Percentiles rank a stretch among this genome's conserved stretches.
Evolutionary conservation across 2,329 filamentous ascomycete genomes (phyloP).

Genomic region (Escovopsis sp.): DNA sequence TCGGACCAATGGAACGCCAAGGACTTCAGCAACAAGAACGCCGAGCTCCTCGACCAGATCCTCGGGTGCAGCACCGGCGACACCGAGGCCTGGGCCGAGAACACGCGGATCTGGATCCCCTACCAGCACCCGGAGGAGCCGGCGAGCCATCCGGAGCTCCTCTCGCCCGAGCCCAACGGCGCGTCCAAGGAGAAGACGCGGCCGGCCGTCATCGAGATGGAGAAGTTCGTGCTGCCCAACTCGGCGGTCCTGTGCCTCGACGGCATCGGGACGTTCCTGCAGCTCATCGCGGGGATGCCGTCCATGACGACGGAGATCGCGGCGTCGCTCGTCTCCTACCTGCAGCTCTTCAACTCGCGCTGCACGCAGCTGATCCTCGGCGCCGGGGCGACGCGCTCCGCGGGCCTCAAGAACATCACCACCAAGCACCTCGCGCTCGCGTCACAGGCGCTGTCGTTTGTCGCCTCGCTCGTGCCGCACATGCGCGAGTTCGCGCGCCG

Average conservation of each 20-base stretch:
- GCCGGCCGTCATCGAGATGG: conserved; percentile 65
- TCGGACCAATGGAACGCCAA: conserved; percentile 66
- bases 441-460: conserved; percentile 76
- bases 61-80: conserved; percentile 58
- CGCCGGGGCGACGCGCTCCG: conserved; percentile 76
- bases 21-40: conserved; percentile 54
- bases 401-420: conserved; percentile 88
- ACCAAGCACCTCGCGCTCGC: conserved; percentile 89
- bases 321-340: conserved; percentile 63
- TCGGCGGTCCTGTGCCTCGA: conserved; percentile 70
- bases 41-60: conserved; percentile 45
- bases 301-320: conserved; percentile 80
- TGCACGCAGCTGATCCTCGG: conserved; percentile 94
- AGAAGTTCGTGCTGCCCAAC: conserved; percentile 72
- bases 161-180: conserved; percentile 31
- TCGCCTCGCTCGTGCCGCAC: conserved; percentile 76
- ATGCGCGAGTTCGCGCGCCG: conserved; percentile 82
- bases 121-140: conserved; percentile 24
- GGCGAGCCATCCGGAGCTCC: conserved; percentile 13
- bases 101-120: conserved; percentile 43
- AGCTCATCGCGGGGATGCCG: conserved; percentile 70
- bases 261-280: conserved; percentile 70
- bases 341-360: conserved; percentile 89
- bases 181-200: conserved; percentile 48
- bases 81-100: conserved; percentile 49